Base-by-base conservation (phyloP, 371 early-diverging fungal species). In the Rhizomucor pusillus region DNA sequence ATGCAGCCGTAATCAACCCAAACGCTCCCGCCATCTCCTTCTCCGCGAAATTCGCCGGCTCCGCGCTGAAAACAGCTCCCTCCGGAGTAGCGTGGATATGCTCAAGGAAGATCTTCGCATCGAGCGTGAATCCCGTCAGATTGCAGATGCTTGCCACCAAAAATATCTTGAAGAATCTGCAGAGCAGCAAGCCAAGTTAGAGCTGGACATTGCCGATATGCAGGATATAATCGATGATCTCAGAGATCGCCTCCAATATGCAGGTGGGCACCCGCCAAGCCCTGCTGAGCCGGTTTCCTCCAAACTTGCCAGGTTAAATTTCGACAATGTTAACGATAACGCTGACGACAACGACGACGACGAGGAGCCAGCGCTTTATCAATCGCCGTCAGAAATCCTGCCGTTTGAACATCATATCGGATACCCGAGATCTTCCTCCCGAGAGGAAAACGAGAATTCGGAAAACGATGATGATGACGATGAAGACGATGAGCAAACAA, bases 41-140 rank as follows among this genome's bases (percentile, higher is more conserved):
- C 22, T 68, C 12, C 67, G 75, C 35, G 73, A 78, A 58, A 66
- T 78, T 13, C 65, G 69, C 34, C 66, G 73, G 6, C 52, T 78
- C 24, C 66, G 71, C 7, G 58, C 64, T 12, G 78, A 78, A 52
- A 78, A 78, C 45, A 54, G 50, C 2, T 50, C 53, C 12, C 54
- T 78, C 10, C 54, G 52, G 24, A 54, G 52, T 7, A 72, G 63
- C 33, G 69, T 78, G 9, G 53, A 66, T 35, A 51, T 75, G 0
- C 53, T 75, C 12, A 67, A 67, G 35, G 61, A 67, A 22, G 78
- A 78, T 33, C 45, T 78, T 1, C 64, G 67, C 13, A 57, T 65
- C 35, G 67, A 66, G 35, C 51, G 63, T 9, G 47, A 71, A 18
- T 62, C 71, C 22, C 70, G 78, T 6, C 54, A 62, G 29, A 65